Conservation (phyloP, 208 protist genomes). For the Herpetomonas tarakana region DNA sequence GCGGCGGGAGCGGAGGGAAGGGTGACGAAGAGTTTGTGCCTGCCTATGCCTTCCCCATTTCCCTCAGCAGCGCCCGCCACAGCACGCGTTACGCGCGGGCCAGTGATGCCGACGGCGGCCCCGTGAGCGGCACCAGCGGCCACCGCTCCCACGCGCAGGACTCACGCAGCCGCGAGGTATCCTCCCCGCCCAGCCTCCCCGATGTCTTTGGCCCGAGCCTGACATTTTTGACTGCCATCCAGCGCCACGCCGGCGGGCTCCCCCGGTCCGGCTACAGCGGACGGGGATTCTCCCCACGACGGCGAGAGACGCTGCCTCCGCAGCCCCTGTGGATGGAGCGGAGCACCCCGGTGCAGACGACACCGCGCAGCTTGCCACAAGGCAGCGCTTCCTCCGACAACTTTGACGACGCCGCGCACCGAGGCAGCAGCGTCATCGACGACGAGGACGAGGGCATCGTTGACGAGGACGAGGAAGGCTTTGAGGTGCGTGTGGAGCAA, state of each 20-base stretch:
- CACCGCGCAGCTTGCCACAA: not conserved
- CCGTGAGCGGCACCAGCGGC: too few relatives aligned
- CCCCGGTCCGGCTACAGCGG: not conserved
- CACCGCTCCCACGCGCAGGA: not conserved
- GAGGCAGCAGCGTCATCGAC: not conserved
- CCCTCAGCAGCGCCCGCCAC: too few relatives aligned
- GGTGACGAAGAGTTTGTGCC: too few relatives aligned
- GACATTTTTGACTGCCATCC: too few relatives aligned
- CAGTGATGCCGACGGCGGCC: too few relatives aligned
- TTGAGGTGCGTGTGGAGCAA: too few relatives aligned
- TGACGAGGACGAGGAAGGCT: constrained; percentile 4
- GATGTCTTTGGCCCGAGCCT: not conserved
- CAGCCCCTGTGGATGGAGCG: not conserved
- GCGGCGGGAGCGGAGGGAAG: too few relatives aligned
- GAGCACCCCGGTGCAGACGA: not conserved
- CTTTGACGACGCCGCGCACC: not conserved
- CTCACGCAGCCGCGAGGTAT: not conserved
- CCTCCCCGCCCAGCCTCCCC: not conserved
- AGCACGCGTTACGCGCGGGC: too few relatives aligned
- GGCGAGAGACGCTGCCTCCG: too few relatives aligned
- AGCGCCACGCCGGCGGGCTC: too few relatives aligned
- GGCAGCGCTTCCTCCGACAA: not conserved
- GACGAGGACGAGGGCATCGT: constrained; percentile 11
- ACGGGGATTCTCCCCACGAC: too few relatives aligned
- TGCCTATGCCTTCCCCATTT: too few relatives aligned